Conservation (phyloP, 2,329 filamentous ascomycete genomes). For the Ophiostoma novo-ulmi region DNA sequence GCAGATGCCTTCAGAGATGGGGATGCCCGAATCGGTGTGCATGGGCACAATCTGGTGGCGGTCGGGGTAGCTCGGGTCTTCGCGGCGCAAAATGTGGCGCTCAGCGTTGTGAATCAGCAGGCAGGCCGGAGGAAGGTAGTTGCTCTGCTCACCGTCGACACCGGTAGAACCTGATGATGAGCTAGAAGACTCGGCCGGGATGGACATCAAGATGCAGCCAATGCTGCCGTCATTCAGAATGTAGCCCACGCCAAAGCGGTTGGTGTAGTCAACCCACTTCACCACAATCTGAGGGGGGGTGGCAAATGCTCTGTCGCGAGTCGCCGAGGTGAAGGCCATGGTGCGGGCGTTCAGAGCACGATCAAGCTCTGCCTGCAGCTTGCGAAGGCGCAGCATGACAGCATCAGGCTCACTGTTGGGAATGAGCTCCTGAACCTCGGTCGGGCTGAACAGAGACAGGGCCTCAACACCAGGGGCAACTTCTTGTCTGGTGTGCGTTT, state of each 20-base stretch:
- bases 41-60: constrained; percentile 60
- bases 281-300: constrained; percentile 60
- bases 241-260: constrained; percentile 79
- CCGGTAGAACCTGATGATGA: not conserved
- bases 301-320: constrained; percentile 54
- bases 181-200: constrained; percentile 36
- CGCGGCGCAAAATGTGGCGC: constrained; percentile 59
- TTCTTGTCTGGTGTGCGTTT: constrained; percentile 6
- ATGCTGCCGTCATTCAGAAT: constrained; percentile 77
- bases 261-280: constrained; percentile 86
- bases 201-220: constrained; percentile 61
- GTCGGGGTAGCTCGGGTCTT: constrained; percentile 52
- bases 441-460: constrained; percentile 52
- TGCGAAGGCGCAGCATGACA: constrained; percentile 51
- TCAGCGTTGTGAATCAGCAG: constrained; percentile 68
- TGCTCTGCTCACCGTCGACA: constrained; percentile 26
- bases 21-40: constrained; percentile 34
- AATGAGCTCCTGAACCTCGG: constrained; percentile 48
- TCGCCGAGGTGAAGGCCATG: constrained; percentile 52
- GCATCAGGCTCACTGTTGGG: constrained; percentile 53
- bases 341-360: constrained; percentile 58
- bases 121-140: constrained; percentile 61
- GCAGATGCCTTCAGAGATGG: constrained; percentile 47
- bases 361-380: constrained; percentile 57
- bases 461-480: constrained; percentile 21